Evolutionary conservation across 169 alveolate genomes (phyloP), one percentile per base, ranked within the genome.

Genomic region (Cryptosporidium meleagridis): DNA sequence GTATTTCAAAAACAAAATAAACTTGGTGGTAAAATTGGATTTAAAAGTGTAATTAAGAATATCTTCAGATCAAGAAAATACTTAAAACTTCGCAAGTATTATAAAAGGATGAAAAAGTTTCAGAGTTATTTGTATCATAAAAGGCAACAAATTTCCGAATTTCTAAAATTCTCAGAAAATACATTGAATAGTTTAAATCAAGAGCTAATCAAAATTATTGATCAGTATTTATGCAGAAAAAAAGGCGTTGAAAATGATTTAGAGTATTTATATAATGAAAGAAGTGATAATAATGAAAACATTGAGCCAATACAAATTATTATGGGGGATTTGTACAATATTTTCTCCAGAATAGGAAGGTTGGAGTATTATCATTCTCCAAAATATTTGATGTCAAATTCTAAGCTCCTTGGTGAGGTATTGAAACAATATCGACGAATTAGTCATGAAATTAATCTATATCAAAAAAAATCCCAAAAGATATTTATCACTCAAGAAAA

Each of bases 41-140:
- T 80, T 29, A 80, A 44, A 62, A 62, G n/a, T 6, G n/a, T 61
- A 10, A 29, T 62, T 5, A 80, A 58, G 23, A 80, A 65, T 39
- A 12, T 80, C 21, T 21, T 80, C 4, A 80, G 70, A 14, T 37
- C 70, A 1, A 10, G 59, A 37, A 80, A 62, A 21, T 80, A 37
- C 18, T 41, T 48, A 12, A 80, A 62, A 67, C 44, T 70, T 33
- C 48, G 68, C 0, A 80, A 21, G 23, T 62, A 80, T 44, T 80
- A 80, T n/a, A 59, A 31, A 39, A 67, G 59, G n/a, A 80, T 80
- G 89, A 80, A 80, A 51, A 61, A 33, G 31, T 80, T 80, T 44
- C 62, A 59, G 4, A 62, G 62, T 3, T 65, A 62, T 62, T 21
- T 80, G 70, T 10, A n/a, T 12, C 80, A 44, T 9, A 65, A 80